Percentiles rank a stretch among this genome's conserved stretches.
Evolutionary conservation across 805 yeast species (phyloP).

Genomic region (Kodamaea sagamina): DNA sequence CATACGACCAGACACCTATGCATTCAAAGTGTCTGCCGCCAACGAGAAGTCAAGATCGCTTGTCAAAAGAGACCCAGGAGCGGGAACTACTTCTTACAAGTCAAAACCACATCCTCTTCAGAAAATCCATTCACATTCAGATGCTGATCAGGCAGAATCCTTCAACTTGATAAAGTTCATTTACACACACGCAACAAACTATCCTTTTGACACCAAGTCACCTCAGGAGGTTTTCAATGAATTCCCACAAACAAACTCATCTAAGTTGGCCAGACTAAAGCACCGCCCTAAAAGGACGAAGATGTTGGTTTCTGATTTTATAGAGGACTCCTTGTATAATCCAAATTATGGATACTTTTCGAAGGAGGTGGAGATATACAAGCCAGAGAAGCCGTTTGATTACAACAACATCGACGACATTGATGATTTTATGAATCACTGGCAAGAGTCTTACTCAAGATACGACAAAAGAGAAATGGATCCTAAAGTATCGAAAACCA

Average conservation of each 20-base stretch:
- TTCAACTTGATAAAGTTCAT: conserved; percentile 37
- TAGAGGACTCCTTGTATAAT: conserved; percentile 81
- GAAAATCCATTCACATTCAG: conserved; percentile 13
- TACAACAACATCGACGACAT: conserved; percentile 57
- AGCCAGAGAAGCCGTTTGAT: conserved; percentile 63
- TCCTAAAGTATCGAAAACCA: conserved; percentile 15
- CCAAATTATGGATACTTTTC: conserved; percentile 82
- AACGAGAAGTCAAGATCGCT: conserved; percentile 22
- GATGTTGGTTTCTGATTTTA: conserved; percentile 77
- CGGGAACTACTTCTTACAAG: not conserved
- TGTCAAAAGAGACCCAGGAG: conserved; percentile 6
- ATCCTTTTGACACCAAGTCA: conserved; percentile 38
- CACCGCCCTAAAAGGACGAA: conserved; percentile 61
- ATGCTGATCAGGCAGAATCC: conserved; percentile 4
- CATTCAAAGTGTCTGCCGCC: conserved; percentile 38
- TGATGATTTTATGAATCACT: conserved; percentile 68
- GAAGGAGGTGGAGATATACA: conserved; percentile 74
- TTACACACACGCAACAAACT: conserved; percentile 42
- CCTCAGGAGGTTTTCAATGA: conserved; percentile 43
- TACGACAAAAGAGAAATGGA: conserved; percentile 39
- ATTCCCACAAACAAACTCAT: conserved; percentile 37
- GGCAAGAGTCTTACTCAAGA: conserved; percentile 63
- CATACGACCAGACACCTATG: conserved; percentile 47
- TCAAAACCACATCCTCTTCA: conserved; percentile 28
- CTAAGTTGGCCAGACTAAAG: conserved; percentile 32